Conservation (phyloP, 2,329 filamentous ascomycete species). For the Penicillium sp. region DNA sequence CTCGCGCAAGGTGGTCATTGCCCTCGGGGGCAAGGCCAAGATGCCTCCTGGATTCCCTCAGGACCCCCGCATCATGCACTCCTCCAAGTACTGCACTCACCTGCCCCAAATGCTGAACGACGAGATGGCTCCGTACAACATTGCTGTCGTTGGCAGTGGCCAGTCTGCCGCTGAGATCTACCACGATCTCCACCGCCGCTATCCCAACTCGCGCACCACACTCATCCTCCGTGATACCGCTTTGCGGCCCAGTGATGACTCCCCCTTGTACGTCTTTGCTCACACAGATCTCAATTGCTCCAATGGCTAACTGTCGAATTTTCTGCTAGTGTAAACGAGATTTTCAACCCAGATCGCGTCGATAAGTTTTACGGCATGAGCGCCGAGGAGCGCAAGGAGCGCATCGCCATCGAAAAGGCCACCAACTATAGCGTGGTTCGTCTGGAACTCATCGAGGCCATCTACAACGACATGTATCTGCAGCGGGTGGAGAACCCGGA, state of each 20-base stretch:
- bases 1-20: constrained; percentile 59
- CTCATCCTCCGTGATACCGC: constrained; percentile 81
- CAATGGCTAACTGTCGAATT: constrained; percentile 5
- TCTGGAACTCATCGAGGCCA: constrained; percentile 80
- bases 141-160: constrained; percentile 84
- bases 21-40: constrained; percentile 65
- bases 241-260: constrained; percentile 88
- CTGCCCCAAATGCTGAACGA: constrained; percentile 42
- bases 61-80: constrained; percentile 75
- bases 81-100: constrained; percentile 70
- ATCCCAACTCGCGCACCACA: constrained; percentile 75
- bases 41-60: constrained; percentile 69
- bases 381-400: constrained; percentile 59
- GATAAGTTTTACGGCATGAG: constrained; percentile 72
- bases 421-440: constrained; percentile 97
- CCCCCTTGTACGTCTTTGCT: constrained; percentile 70
- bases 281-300: neutral
- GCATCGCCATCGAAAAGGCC: constrained; percentile 68
- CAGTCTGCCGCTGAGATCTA: constrained; percentile 97
- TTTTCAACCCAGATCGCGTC: constrained; percentile 87
- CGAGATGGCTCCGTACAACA: constrained; percentile 55
- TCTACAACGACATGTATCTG: constrained; percentile 85
- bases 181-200: constrained; percentile 77
- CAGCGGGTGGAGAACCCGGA: constrained; percentile 72
- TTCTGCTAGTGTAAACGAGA: constrained; percentile 74